Percentiles rank a stretch among this genome's conserved stretches.
phyloP scores from a whole-genome alignment of 768 basidiomycete genomes.

The Phaeotremella fagi region DNA sequence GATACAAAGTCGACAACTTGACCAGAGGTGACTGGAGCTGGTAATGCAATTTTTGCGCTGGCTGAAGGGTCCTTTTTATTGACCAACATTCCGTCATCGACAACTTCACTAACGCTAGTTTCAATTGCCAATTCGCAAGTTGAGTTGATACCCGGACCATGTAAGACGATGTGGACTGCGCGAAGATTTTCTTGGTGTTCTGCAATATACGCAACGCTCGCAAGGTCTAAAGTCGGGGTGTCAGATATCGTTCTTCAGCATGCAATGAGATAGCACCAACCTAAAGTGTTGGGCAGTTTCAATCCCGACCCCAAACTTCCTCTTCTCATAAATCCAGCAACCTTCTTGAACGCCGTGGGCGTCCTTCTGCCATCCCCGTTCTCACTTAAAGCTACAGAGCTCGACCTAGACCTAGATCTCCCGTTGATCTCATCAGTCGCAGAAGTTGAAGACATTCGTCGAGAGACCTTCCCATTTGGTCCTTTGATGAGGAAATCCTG shows the following conservation, averaged over 20 bases:
- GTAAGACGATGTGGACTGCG: slow-evolving; percentile 70
- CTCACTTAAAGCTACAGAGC: slow-evolving; percentile 9
- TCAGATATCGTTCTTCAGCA: neutral
- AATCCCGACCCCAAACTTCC: slow-evolving; percentile 6
- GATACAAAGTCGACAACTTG: slow-evolving; percentile 18
- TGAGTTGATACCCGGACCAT: slow-evolving; percentile 28
- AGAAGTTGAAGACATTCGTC: neutral
- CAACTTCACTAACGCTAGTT: neutral
- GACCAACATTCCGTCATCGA: slow-evolving; percentile 6
- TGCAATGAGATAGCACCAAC: too few species aligned
- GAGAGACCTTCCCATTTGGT: neutral
- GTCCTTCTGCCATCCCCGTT: neutral
- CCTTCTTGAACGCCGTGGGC: slow-evolving; percentile 4
- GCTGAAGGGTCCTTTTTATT: slow-evolving; percentile 13
- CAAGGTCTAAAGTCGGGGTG: slow-evolving; percentile 9
- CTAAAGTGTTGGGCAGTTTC: neutral
- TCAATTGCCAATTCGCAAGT: slow-evolving; percentile 10
- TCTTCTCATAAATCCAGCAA: slow-evolving; percentile 10
- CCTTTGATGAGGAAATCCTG: slow-evolving; percentile 21
- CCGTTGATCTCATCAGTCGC: slow-evolving; percentile 1
- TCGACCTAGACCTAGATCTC: neutral
- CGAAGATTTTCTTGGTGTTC: slow-evolving; percentile 85
- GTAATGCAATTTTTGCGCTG: slow-evolving; percentile 15
- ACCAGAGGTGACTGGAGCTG: slow-evolving; percentile 11
- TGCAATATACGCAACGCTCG: slow-evolving; percentile 56